These are phyloP conservation scores for Macrolepiota fuliginosa DNA, from an alignment of 768 basidiomycete genomes.

Conservation along the genomic window DNA sequence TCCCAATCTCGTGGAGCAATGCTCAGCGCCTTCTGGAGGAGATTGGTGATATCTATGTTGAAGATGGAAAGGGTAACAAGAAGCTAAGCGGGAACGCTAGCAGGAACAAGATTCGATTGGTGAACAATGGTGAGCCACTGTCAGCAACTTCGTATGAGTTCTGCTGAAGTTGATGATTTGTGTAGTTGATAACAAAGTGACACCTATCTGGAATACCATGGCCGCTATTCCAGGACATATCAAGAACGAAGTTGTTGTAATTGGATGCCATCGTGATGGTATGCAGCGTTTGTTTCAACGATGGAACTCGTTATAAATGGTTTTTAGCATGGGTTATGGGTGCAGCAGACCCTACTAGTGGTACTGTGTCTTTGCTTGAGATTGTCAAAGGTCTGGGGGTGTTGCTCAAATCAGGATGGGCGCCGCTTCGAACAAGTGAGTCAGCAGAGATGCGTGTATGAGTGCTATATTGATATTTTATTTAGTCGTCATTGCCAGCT, in stretches of 20 bases:
- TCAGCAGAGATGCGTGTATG: background rate
- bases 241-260: conserved; percentile 78
- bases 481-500: conserved; percentile 63
- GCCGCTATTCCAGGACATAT: conserved; percentile 81
- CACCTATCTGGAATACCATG: conserved; percentile 87
- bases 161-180: background rate
- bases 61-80: conserved; percentile 25
- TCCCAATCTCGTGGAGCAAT: conserved; percentile 88
- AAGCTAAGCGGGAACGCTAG: conserved; percentile 51
- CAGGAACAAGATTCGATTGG: conserved; percentile 42
- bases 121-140: conserved; percentile 47
- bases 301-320: conserved; percentile 1
- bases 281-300: conserved; percentile 16
- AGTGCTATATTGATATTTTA: background rate
- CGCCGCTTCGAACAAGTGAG: conserved; percentile 62
- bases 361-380: conserved; percentile 77
- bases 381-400: conserved; percentile 74
- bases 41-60: conserved; percentile 37
- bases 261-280: conserved; percentile 92
- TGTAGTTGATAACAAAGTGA: conserved; percentile 74
- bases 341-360: conserved; percentile 76
- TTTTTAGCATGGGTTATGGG: conserved; percentile 71
- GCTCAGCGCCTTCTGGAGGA: conserved; percentile 67
- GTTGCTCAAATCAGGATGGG: conserved; percentile 74
- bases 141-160: background rate